Evolutionary conservation across 345 rosid genomes (phyloP).

Genomic region (Eucalyptus melliodora): DNA sequence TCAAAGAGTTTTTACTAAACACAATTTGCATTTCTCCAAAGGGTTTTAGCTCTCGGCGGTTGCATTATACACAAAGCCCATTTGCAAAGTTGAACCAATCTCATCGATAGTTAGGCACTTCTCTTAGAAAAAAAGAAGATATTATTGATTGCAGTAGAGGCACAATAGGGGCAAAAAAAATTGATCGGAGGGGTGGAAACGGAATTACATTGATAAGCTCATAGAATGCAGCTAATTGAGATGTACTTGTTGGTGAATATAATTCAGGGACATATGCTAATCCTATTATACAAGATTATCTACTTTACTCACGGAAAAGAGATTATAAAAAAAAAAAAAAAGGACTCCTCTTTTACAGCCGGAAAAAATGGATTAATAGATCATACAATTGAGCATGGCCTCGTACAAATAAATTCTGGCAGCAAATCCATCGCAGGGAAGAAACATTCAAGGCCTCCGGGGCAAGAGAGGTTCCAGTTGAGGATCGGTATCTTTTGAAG

Average conservation of each 20-base stretch:
- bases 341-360: neutral
- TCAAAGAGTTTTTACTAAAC: too few relatives aligned
- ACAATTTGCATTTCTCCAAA: too few relatives aligned
- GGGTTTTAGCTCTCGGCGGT: too few relatives aligned
- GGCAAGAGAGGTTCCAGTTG: conserved; percentile 57
- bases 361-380: neutral
- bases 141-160: neutral
- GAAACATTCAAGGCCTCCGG: conserved; percentile 1
- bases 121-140: neutral
- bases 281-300: neutral
- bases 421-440: neutral
- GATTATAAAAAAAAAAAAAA: too few relatives aligned
- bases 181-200: neutral
- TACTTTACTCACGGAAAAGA: neutral
- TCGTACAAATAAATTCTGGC: neutral
- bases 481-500: conserved; percentile 9
- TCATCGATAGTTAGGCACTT: neutral
- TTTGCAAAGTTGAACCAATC: too few relatives aligned
- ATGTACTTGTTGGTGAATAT: too few relatives aligned
- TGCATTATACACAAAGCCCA: too few relatives aligned
- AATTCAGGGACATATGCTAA: too few relatives aligned
- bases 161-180: neutral
- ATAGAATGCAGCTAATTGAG: neutral
- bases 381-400: neutral
- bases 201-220: neutral